A percentile compares a stretch with the other conserved stretches of the same genome.
Conservation (phyloP, 2,329 filamentous ascomycete species). For the Rutstroemia sp. region DNA sequence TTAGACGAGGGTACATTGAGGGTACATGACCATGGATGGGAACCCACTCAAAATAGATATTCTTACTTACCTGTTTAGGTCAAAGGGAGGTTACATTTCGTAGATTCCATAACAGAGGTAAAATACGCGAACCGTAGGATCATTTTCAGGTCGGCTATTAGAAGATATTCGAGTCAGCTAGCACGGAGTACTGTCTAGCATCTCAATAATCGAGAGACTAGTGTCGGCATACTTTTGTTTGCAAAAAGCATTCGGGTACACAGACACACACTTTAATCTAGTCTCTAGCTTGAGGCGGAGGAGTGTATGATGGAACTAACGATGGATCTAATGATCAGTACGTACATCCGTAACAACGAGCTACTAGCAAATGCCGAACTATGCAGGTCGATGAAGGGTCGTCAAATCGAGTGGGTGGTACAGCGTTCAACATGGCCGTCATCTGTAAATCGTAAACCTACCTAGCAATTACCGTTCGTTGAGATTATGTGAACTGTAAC, state of each 20-base stretch:
- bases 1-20: neutral
- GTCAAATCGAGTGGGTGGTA: neutral
- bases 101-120: neutral
- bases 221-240: neutral
- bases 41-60: constrained; percentile 1
- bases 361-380: neutral
- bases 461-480: neutral
- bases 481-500: too few species aligned
- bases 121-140: neutral
- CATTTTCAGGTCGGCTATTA: constrained; percentile 5
- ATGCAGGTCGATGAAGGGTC: neutral
- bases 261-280: neutral
- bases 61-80: neutral
- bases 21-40: neutral
- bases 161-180: constrained; percentile 1
- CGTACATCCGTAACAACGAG: neutral
- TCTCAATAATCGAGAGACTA: neutral
- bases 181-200: neutral
- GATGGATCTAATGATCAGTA: neutral
- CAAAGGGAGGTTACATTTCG: neutral
- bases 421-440: neutral
- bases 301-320: neutral
- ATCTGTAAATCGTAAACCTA: neutral
- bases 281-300: neutral
- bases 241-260: neutral